Evolutionary conservation across 164 flowering plant genomes (phyloP), one percentile per base, ranked within the genome.

Genomic region (Brasenia schreberi): DNA sequence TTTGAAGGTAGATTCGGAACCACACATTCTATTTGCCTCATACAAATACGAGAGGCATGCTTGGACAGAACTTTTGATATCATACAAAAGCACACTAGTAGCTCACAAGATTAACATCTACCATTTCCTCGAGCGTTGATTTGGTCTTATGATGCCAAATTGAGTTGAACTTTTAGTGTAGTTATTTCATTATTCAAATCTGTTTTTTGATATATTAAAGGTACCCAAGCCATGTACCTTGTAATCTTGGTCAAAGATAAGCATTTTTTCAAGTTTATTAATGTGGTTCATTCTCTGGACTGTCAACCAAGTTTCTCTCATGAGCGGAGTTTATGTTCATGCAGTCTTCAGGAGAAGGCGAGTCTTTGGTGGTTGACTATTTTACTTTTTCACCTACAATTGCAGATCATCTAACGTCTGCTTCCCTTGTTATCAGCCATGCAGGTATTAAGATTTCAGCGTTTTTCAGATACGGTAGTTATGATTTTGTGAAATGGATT

Each of bases 381-480:
- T 90, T 88, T 72, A 84, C 89, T 42, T 90, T 90, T 68, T 90
- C 97, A 6, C 80, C 96, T 43, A 88, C 88, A 76, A 87, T 90
- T 42, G 91, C 88, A 14, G 87, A 88, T 43, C 67, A 82, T 76
- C 67, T 90, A 66, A 82, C 75, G 71, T 81, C 88, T 52, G 86
- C 97, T 68, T 82, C 92, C 74, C 88, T 90, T 64, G 87, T 90
- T 18, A 83, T 90, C 69, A 90, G 96, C 69, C 96, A 88, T 75
- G 97, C 97, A 68, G 96, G 97, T 90, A 79, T 49, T 49, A 49
- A 49, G 10, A 49, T 14, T 49, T 49, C 12, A 49, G 12, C 56
- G 65, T 16, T 9, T 64, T 0, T 68, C 52, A 7, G 9, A 43
- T 43, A 12, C 53, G 5, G 53, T 45, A 1, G 53, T 7, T 12